Evolutionary conservation across 2,329 filamentous ascomycete genomes (phyloP), one percentile per base, ranked within the genome.

Genomic region (Ceratocystis smalleyi): DNA sequence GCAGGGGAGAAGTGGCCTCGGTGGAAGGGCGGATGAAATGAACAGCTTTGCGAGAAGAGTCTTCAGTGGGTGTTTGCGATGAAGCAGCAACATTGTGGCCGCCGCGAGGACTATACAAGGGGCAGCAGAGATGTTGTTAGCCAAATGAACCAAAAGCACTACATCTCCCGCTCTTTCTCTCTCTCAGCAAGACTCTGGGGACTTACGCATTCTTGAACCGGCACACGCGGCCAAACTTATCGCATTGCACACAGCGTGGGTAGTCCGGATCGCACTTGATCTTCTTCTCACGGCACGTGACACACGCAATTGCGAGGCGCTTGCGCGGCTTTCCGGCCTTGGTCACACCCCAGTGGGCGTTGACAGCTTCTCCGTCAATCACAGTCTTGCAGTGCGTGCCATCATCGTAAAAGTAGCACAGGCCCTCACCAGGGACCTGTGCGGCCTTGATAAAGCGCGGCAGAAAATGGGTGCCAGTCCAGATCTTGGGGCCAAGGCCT

Each of bases 281-380:
- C 79, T 96, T 96, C 83, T 96, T 96, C 76, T 96, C 91, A 61
- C 91, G 83, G 73, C 91, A 96, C 12, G 90, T 94, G 66, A 95
- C 81, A 72, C 91, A 96, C n/a, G 90, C 90, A 72, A 95, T 91
- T 27, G 91, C 91, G 65, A 96, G 79, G 65, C 91, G 82, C 76
- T 96, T 96, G 69, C 91, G 83, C 59, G 91, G 91, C 76, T 95
- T 96, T 15, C 91, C 91, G 1, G 91, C 91, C 75, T 96, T 96
- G 43, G 91, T 96, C 8, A 95, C 85, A 17, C 91, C 91, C 91
- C 91, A 96, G 69, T 89, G 88, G 1, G 91, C 89, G 72, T 95
- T 96, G 62, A 96, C 90, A 0, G 80, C 80, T 72, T 95, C 88
- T 19, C 91, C 91, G 69, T 95, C 89, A 68, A 95, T 91, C 32